These are phyloP conservation scores for Schizonepeta tenuifolia DNA, from an alignment of 257 asterid genomes.

Conservation along the genomic window DNA sequence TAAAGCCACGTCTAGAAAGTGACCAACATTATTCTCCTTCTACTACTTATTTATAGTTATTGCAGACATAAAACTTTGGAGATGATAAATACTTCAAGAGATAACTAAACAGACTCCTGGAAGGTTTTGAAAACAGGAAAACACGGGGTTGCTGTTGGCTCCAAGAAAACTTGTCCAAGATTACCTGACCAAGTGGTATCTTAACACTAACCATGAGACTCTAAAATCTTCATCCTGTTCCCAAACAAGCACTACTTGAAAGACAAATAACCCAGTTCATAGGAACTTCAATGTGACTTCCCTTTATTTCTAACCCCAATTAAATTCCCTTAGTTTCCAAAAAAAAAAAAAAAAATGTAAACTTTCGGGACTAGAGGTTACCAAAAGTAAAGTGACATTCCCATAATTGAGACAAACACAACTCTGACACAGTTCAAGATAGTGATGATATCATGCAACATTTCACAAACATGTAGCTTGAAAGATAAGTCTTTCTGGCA, in stretches of 20 bases:
- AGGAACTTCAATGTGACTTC: not conserved
- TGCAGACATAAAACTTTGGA: not conserved
- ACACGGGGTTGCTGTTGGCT: not conserved
- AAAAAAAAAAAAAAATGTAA: not conserved
- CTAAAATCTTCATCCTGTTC: not conserved
- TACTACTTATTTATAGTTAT: not conserved
- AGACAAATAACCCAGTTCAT: not conserved
- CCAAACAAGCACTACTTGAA: not conserved
- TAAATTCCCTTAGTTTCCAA: not conserved
- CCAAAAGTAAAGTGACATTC: not conserved
- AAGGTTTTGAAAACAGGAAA: too few species aligned
- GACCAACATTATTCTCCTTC: not conserved
- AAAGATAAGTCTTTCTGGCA: not conserved
- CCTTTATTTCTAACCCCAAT: constrained; percentile 11
- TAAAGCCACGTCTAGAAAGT: not conserved
- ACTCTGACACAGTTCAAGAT: constrained; percentile 16
- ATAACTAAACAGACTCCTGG: not conserved
- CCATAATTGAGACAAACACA: not conserved
- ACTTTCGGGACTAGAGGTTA: not conserved
- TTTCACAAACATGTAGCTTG: constrained; percentile 1
- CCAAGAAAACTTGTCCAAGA: not conserved
- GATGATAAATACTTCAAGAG: constrained; percentile 3
- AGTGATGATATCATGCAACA: constrained; percentile 9
- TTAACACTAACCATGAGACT: not conserved
- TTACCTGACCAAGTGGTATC: not conserved